Percentiles rank a stretch among this genome's conserved stretches.
Evolutionary conservation across 441 rosid genomes (phyloP).

Genomic region (Pelargonium australe): DNA sequence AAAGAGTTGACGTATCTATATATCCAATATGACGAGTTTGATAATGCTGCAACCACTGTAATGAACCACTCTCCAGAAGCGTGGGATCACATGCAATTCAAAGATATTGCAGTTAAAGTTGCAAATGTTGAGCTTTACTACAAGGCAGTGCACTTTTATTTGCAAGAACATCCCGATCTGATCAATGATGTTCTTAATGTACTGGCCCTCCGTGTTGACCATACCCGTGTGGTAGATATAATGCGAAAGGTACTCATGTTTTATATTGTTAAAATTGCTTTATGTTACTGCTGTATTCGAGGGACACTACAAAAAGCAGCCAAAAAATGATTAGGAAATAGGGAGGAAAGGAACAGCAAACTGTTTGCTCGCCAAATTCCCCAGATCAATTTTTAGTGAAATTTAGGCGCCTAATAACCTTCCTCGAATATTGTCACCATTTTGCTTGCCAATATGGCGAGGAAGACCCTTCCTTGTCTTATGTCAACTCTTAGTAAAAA

Average conservation of each 20-base stretch:
- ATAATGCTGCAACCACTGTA: slow-evolving; percentile 96
- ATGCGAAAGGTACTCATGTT: slow-evolving; percentile 78
- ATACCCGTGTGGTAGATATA: slow-evolving; percentile 94
- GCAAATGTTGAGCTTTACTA: slow-evolving; percentile 96
- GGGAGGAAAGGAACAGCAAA: too few species aligned
- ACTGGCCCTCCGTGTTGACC: slow-evolving; percentile 91
- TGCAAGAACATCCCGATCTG: slow-evolving; percentile 97
- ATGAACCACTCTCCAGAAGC: slow-evolving; percentile 99
- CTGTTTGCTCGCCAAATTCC: too few species aligned
- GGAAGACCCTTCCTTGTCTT: too few species aligned
- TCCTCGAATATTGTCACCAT: too few species aligned
- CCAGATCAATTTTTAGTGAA: too few species aligned
- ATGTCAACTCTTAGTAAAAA: too few species aligned
- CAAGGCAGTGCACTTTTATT: slow-evolving; percentile 96
- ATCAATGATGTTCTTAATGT: slow-evolving; percentile 93
- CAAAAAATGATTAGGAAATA: too few species aligned
- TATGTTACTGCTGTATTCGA: not conserved
- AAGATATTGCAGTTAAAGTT: slow-evolving; percentile 87
- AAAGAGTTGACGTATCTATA: slow-evolving; percentile 85
- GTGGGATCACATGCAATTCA: slow-evolving; percentile 99
- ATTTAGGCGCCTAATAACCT: too few species aligned
- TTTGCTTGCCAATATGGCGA: too few species aligned
- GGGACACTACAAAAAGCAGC: too few species aligned
- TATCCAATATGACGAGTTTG: slow-evolving; percentile 91
- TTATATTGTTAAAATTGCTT: not conserved